These are phyloP conservation scores for Funneliformis caledonium DNA, from an alignment of 371 early-diverging fungal species.

Conservation along the genomic window DNA sequence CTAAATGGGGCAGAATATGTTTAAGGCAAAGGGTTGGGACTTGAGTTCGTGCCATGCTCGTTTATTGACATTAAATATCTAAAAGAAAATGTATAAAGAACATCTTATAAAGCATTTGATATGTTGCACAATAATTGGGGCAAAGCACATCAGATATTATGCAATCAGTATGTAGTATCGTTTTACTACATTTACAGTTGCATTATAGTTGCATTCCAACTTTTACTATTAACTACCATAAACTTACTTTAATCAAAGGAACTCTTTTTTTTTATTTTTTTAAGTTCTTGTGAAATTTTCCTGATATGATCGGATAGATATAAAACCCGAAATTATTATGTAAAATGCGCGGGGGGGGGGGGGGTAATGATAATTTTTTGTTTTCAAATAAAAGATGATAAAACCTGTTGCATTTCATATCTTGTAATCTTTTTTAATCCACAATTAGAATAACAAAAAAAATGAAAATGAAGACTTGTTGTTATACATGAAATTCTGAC, in stretches of 20 bases:
- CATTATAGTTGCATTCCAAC: background rate
- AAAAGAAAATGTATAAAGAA: background rate
- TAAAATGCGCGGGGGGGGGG: no score
- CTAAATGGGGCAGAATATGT: slow-evolving; percentile 30
- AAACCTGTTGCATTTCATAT: background rate
- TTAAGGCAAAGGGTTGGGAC: slow-evolving; percentile 19
- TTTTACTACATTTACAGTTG: background rate
- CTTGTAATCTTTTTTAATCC: background rate
- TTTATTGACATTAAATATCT: background rate
- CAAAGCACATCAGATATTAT: slow-evolving; percentile 1
- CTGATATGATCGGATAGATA: no score
- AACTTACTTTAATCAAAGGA: background rate
- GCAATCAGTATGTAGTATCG: slow-evolving; percentile 1
- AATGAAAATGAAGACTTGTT: background rate
- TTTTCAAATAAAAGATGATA: background rate
- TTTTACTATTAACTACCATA: background rate
- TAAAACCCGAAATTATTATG: no score
- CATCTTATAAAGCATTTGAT: background rate
- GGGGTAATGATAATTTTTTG: no score
- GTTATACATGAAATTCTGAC: background rate
- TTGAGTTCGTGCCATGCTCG: slow-evolving; percentile 27
- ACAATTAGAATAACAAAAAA: background rate
- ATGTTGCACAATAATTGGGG: background rate
- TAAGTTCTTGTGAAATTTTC: no score
- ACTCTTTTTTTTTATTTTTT: background rate